Evolutionary conservation across 805 yeast genomes (phyloP).

Genomic region (Kurtzmaniella cleridarum): DNA sequence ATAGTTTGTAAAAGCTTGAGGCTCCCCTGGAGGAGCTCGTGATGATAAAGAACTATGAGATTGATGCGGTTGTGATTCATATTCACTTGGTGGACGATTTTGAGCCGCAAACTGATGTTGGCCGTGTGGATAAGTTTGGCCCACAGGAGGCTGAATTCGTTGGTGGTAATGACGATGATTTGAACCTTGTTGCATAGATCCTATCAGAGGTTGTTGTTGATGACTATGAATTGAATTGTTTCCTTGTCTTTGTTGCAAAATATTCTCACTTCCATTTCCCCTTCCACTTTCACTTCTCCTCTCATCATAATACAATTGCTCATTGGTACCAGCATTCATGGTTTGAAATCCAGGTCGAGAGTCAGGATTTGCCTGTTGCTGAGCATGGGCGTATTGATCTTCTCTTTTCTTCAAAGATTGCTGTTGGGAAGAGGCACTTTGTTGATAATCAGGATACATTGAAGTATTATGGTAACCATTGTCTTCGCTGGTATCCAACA

Average conservation of each 20-base stretch:
- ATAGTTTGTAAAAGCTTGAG: slow-evolving; percentile 1
- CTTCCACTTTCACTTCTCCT: slow-evolving; percentile 1
- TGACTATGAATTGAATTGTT: neutral
- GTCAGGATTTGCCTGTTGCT: neutral
- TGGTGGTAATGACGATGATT: slow-evolving; percentile 6
- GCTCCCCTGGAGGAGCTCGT: slow-evolving; percentile 1
- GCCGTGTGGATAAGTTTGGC: slow-evolving; percentile 2
- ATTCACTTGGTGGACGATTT: slow-evolving; percentile 3
- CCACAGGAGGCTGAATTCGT: slow-evolving; percentile 8
- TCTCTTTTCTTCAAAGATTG: neutral
- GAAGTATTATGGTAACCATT: slow-evolving; percentile 1
- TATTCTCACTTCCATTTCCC: neutral
- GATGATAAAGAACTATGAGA: slow-evolving; percentile 3
- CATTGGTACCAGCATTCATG: neutral
- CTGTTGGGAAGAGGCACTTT: slow-evolving; percentile 1
- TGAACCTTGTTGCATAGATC: slow-evolving; percentile 1
- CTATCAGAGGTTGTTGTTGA: slow-evolving; percentile 3
- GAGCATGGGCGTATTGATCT: neutral
- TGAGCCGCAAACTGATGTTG: neutral
- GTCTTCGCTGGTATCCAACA: slow-evolving; percentile 3
- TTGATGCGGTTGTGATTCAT: slow-evolving; percentile 6
- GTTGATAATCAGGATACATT: no score
- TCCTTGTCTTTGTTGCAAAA: slow-evolving; percentile 1
- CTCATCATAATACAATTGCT: slow-evolving; percentile 2
- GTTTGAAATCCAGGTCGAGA: neutral